Evolutionary conservation across 2,329 filamentous ascomycete species (phyloP).

Genomic region (Diatrype stigma): DNA sequence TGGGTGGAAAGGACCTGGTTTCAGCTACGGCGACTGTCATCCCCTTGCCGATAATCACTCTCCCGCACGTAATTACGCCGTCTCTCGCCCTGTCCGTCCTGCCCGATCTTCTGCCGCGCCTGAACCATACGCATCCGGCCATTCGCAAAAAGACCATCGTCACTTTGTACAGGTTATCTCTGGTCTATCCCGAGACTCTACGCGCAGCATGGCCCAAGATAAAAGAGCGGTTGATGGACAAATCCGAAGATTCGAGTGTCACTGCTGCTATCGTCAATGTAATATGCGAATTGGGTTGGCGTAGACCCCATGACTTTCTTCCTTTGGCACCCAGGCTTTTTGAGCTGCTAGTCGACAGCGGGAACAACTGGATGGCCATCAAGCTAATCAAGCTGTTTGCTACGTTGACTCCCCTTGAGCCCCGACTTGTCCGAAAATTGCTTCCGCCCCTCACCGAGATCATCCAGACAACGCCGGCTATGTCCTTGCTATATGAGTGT

Average conservation of each 20-base stretch:
- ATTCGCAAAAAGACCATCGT: slow-evolving; percentile 96
- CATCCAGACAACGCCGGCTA: slow-evolving; percentile 90
- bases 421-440: slow-evolving; percentile 84
- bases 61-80: slow-evolving; percentile 93
- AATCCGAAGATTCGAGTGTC: slow-evolving; percentile 84
- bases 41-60: slow-evolving; percentile 77
- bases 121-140: slow-evolving; percentile 79
- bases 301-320: slow-evolving; percentile 88
- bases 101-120: slow-evolving; percentile 76
- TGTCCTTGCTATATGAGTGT: slow-evolving; percentile 98
- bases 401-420: slow-evolving; percentile 86
- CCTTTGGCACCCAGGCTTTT: slow-evolving; percentile 88
- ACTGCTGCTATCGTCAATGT: slow-evolving; percentile 97
- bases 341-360: slow-evolving; percentile 83
- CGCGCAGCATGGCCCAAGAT: slow-evolving; percentile 95
- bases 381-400: slow-evolving; percentile 99
- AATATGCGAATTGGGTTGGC: slow-evolving; percentile 91
- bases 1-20: slow-evolving; percentile 60
- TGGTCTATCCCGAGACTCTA: slow-evolving; percentile 95
- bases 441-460: slow-evolving; percentile 87
- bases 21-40: slow-evolving; percentile 71
- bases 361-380: slow-evolving; percentile 99
- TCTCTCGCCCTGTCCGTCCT: slow-evolving; percentile 88
- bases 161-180: slow-evolving; percentile 84
- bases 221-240: slow-evolving; percentile 88